phyloP scores from a whole-genome alignment of 371 early-diverging fungal species.

The Apophysomyces ossiformis region DNA sequence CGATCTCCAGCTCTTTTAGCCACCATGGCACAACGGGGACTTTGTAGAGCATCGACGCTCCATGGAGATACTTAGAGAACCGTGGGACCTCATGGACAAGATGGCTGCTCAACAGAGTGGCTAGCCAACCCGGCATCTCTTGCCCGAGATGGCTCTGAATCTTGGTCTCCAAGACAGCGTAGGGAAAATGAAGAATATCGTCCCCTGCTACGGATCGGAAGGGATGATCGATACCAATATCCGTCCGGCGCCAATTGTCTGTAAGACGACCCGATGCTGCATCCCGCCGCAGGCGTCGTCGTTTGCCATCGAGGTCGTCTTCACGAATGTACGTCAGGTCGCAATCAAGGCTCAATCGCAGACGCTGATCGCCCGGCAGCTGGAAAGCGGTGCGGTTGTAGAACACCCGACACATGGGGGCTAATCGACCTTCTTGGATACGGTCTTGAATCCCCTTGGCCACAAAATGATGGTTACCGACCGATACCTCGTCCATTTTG shows the following conservation, averaged over 20 bases:
- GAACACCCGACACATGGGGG: conserved; percentile 91
- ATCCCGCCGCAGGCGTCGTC: conserved; percentile 39
- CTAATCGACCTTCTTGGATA: conserved; percentile 72
- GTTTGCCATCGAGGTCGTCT: conserved; percentile 72
- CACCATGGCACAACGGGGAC: conserved; percentile 95
- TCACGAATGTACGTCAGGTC: conserved; percentile 98
- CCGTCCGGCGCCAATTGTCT: conserved; percentile 90
- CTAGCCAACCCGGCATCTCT: conserved; percentile 92
- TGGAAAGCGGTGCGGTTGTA: conserved; percentile 99
- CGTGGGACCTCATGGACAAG: conserved; percentile 97
- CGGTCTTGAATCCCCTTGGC: conserved; percentile 83
- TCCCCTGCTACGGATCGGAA: conserved; percentile 80
- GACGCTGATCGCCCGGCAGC: conserved; percentile 95
- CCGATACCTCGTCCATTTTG: conserved; percentile 66
- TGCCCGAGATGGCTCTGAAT: conserved; percentile 91
- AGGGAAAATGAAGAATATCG: conserved; percentile 93
- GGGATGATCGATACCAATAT: conserved; percentile 91
- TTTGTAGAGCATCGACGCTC: conserved; percentile 86
- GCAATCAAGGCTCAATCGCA: conserved; percentile 97
- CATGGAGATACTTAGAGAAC: conserved; percentile 99
- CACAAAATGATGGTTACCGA: conserved; percentile 74
- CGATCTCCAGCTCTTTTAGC: conserved; percentile 90
- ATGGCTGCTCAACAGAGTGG: conserved; percentile 81
- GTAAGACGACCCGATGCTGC: conserved; percentile 59
- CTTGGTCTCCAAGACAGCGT: conserved; percentile 98